Base-by-base conservation (phyloP, 2,329 filamentous ascomycete genomes). In the Cercospora citrullina region DNA sequence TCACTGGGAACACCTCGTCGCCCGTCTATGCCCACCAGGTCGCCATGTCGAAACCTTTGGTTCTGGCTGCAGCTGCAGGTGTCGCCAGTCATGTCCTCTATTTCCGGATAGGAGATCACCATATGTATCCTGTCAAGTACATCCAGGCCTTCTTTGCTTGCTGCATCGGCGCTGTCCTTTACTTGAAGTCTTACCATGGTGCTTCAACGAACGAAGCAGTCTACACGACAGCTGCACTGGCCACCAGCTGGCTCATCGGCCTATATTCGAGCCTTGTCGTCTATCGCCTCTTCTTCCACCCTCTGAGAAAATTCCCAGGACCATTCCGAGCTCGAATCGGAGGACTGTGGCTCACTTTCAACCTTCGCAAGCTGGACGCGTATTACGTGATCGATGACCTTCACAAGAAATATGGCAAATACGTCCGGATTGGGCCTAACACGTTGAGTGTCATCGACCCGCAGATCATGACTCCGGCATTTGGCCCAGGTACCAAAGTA, bases 371-470 rank as follows among this genome's bases (percentile, higher is more conserved):
- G 1, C 58, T 71, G 9, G 73, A 80, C 59, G 72, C 69, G 12
- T 75, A 77, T 60, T 63, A 74, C 48, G 66, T 75, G 28, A 28
- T 79, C 10, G 51, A 72, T 5, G 67, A 68, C 4, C 66, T 81
- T 30, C 80, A 82, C 67, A 68, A 76, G 30, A 68, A 75, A 58
- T 76, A 80, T 66, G 80, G 79, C 28, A 71, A 64, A 7, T 73
- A 75, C n/a, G 75, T 81, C 0, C 73, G 80, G 5, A 71, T 79
- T 16, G 80, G 80, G 4, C 74, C 78, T 1, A 75, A 74, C 8
- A 75, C 78, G 7, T 71, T 81, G 12, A 80, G 79, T 9, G 77
- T 81, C 58, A 73, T 69, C 5, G 72, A 80, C 64, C 75, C 81
- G 51, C 69, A 79, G 70, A 77, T 73, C 67, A 71, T 81, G 68